Base-by-base conservation (phyloP, 768 basidiomycete species). In the Antrodiella citrinella region DNA sequence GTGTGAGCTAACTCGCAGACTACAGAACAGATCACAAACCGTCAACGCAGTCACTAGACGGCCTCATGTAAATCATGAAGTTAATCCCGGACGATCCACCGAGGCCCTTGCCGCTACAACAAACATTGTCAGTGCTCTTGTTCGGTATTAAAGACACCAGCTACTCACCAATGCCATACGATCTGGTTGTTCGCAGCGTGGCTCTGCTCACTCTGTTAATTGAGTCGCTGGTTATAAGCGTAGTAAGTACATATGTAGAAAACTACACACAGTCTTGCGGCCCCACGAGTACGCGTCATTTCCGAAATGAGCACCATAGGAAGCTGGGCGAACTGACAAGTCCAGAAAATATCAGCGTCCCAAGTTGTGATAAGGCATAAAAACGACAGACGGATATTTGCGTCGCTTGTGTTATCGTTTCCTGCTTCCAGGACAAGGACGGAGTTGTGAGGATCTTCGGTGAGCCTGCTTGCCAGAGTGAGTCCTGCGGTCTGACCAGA, bases 401-500 rank as follows among this genome's bases (percentile, higher is more conserved):
- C 45, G 45, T 54, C 53, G 26, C 51, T 44, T 15, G 51, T 30
- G 47, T 54, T 54, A 4, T 49, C 53, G 24, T 38, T 26, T 1
- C 65, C 65, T 1, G 65, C 60, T 51, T 68, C 66, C 45, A 68
- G 53, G 2, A 72, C 66, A 46, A 69, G 57, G 5, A 74, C 69
- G 4, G 61, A 58, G 48, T 60, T 60, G 26, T 57, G 50, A 0
- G 61, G 51, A 51, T 72, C 67, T 45, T 70, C 66, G 10, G 62
- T 55, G 26, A 75, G 58, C 20, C 73, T 60, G 4, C 62, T 61
- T 13, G 72, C 72, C 23, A 74, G 58, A 7, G 69, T 67, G 20
- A 72, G 54, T n/a, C 73, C 72, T 2, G 69, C 68, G 13, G 53
- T 54, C 53, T 44, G n/a, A n/a, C n/a, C n/a, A n/a, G n/a, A n/a